These are phyloP conservation scores for Penicillium tannophilum DNA, from an alignment of 495 filamentous ascomycete genomes.

Conservation along the genomic window DNA sequence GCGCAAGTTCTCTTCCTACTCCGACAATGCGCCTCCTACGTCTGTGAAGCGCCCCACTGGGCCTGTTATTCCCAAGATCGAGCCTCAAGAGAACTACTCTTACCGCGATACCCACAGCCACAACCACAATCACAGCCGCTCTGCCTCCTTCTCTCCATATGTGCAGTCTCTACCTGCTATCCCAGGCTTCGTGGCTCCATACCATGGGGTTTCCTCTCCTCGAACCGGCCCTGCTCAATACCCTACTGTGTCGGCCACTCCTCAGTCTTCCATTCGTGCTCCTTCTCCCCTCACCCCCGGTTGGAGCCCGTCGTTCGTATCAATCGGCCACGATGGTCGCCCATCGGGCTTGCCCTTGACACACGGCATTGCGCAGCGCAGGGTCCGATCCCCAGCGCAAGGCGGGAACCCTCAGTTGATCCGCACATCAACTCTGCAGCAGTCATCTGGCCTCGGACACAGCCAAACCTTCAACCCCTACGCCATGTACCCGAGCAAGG, in stretches of 20 bases:
- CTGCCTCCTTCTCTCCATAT: slow-evolving; percentile 48
- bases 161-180: slow-evolving; percentile 41
- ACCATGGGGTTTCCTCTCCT: slow-evolving; percentile 35
- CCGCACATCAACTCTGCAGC: slow-evolving; percentile 79
- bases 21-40: slow-evolving; percentile 38
- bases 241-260: slow-evolving; percentile 31
- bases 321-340: slow-evolving; percentile 32
- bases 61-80: slow-evolving; percentile 43
- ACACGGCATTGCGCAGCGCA: slow-evolving; percentile 38
- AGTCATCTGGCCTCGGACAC: slow-evolving; percentile 48
- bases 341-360: slow-evolving; percentile 33
- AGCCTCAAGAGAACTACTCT: slow-evolving; percentile 41
- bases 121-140: neutral
- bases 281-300: slow-evolving; percentile 46
- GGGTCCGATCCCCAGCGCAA: slow-evolving; percentile 46
- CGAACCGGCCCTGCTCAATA: slow-evolving; percentile 33
- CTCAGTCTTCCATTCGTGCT: slow-evolving; percentile 42
- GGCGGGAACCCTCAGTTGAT: slow-evolving; percentile 67
- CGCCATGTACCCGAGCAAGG: slow-evolving; percentile 82
- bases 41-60: slow-evolving; percentile 49
- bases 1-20: slow-evolving; percentile 54
- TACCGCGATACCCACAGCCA: slow-evolving; percentile 25
- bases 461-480: slow-evolving; percentile 73
- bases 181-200: slow-evolving; percentile 36
- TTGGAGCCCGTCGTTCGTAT: slow-evolving; percentile 46